phyloP scores from a whole-genome alignment of 768 basidiomycete genomes.

The Suillus variegatus region DNA sequence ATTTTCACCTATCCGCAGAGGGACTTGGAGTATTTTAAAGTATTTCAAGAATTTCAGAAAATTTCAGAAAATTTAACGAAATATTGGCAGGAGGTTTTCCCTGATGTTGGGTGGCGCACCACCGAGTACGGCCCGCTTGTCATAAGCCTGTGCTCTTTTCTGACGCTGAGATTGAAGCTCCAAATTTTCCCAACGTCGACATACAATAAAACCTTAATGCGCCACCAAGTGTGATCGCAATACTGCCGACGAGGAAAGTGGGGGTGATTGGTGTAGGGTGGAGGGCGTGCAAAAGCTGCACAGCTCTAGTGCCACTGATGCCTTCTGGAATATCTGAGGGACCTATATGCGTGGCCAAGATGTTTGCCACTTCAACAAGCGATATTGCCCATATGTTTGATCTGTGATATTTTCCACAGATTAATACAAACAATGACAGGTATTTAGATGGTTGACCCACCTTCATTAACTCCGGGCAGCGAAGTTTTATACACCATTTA shows the following conservation, averaged over 20 bases:
- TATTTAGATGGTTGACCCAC: background rate
- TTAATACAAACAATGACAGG: background rate
- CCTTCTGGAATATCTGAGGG: background rate
- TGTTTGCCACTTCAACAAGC: background rate
- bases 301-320: background rate
- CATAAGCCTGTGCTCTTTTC: slow-evolving; percentile 25
- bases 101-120: slow-evolving; percentile 36
- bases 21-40: too few relatives aligned
- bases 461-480: background rate
- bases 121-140: slow-evolving; percentile 29
- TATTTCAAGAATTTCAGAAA: too few relatives aligned
- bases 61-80: too few relatives aligned
- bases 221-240: slow-evolving; percentile 19
- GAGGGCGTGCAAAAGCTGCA: background rate
- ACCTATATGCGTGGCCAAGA: background rate
- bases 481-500: background rate
- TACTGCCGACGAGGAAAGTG: slow-evolving; percentile 15
- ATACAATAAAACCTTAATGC: slow-evolving; percentile 27
- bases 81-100: too few relatives aligned
- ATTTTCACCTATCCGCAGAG: too few relatives aligned
- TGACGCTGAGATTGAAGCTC: slow-evolving; percentile 30
- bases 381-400: background rate
- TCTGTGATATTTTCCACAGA: background rate
- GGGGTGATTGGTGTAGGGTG: slow-evolving; percentile 9
- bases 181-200: slow-evolving; percentile 23